Conservation (phyloP, 1,284 basidiomycete species). For the Trichosporon faecale region DNA sequence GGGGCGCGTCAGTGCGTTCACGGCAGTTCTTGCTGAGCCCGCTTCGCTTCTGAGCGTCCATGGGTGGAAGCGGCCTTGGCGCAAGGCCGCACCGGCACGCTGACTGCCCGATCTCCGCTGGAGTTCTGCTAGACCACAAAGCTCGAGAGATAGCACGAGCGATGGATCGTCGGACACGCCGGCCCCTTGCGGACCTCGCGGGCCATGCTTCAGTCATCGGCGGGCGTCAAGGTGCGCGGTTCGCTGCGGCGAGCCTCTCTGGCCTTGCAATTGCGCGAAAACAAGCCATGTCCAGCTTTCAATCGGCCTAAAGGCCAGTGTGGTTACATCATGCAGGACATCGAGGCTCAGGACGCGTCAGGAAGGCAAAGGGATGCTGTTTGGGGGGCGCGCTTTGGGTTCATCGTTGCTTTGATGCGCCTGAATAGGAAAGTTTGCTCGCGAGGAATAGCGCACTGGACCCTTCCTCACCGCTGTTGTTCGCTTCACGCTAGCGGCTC, state of each 20-base stretch:
- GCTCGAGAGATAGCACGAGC: no score
- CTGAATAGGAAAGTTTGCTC: constrained; percentile 2
- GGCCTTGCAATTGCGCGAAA: not conserved
- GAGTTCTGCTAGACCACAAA: no score
- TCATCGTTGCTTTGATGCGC: not conserved
- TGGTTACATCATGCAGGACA: not conserved
- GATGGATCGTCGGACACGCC: no score
- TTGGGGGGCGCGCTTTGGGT: not conserved
- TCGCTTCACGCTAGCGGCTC: not conserved
- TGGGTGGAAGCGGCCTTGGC: no score
- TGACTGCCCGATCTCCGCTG: no score
- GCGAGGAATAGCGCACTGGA: no score
- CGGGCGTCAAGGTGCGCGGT: not conserved
- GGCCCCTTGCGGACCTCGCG: not conserved
- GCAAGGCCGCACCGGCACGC: no score
- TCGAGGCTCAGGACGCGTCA: not conserved
- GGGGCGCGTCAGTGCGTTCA: not conserved
- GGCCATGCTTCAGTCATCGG: not conserved
- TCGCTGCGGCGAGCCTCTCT: not conserved
- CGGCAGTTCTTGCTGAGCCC: no score
- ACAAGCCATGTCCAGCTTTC: not conserved
- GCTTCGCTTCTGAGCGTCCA: no score
- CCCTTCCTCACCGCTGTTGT: not conserved
- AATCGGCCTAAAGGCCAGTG: not conserved
- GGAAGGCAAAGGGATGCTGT: not conserved